These are phyloP conservation scores for Alternaria alternata DNA, from an alignment of 2,329 filamentous ascomycete genomes.

Conservation along the genomic window DNA sequence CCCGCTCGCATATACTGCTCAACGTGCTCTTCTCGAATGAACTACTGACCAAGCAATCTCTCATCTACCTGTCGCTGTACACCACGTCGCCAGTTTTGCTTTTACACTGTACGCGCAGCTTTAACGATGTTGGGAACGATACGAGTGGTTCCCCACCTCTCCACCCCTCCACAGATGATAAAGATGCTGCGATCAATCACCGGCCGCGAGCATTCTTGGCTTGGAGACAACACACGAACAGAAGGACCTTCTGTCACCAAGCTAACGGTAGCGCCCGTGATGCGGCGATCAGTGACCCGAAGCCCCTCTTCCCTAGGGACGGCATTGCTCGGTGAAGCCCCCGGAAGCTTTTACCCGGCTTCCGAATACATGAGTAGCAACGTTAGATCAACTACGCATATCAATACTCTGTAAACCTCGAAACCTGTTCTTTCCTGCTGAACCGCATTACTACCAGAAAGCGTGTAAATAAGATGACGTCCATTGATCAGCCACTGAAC, in stretches of 20 bases:
- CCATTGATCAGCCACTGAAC: conserved; percentile 42
- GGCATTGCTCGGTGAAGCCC: neutral
- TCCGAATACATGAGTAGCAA: neutral
- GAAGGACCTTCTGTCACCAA: neutral
- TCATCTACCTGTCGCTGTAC: neutral
- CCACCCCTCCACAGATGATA: neutral
- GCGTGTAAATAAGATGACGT: conserved; percentile 8
- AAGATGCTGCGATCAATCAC: neutral
- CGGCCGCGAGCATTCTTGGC: neutral
- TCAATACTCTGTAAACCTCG: neutral
- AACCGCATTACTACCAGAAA: neutral
- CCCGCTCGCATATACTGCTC: neutral
- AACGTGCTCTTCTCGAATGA: neutral
- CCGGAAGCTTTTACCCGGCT: conserved; percentile 1
- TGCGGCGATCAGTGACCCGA: neutral
- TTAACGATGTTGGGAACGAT: neutral
- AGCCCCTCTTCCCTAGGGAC: neutral
- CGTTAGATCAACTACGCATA: neutral
- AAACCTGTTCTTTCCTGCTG: neutral
- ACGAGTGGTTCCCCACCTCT: neutral
- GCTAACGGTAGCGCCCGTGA: neutral
- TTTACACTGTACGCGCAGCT: neutral
- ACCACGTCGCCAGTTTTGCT: neutral
- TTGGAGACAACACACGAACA: neutral
- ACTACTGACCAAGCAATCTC: no score